phyloP scores from a whole-genome alignment of 768 basidiomycete species.

The Cytidiella melzeri region DNA sequence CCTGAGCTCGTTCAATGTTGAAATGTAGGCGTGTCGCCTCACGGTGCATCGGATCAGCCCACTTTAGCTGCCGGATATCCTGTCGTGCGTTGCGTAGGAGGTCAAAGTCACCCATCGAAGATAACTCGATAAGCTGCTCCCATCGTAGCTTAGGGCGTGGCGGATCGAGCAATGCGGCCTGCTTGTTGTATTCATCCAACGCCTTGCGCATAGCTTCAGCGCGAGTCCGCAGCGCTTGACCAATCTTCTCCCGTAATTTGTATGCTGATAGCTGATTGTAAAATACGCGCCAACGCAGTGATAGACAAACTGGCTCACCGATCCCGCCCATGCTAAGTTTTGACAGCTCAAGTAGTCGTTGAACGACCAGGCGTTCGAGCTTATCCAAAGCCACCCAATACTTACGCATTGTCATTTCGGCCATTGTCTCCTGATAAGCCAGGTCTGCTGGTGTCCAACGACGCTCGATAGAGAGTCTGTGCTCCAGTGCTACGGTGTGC shows the following conservation, averaged over 20 bases:
- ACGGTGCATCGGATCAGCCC: conserved; percentile 34
- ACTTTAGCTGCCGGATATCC: conserved; percentile 23
- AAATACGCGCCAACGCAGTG: background rate
- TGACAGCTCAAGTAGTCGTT: too few relatives aligned
- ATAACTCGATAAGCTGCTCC: conserved; percentile 11
- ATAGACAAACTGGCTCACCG: conserved; percentile 20
- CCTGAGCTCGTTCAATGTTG: conserved; percentile 26
- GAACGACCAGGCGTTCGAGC: too few relatives aligned
- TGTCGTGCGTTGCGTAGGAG: conserved; percentile 26
- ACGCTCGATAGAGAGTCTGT: conserved; percentile 6
- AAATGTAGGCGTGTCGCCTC: conserved; percentile 24
- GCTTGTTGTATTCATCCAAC: too few relatives aligned
- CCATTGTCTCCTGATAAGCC: conserved; percentile 9
- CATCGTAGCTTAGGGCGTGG: conserved; percentile 9
- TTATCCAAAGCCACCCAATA: conserved; percentile 22
- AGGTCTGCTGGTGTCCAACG: conserved; percentile 12
- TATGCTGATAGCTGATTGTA: conserved; percentile 24
- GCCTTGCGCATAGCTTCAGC: conserved; percentile 28
- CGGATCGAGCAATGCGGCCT: conserved; percentile 17
- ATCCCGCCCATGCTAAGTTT: too few relatives aligned
- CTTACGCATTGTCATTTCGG: conserved; percentile 7
- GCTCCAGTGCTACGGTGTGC: conserved; percentile 10
- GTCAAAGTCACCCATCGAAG: conserved; percentile 23
- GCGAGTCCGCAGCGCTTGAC: conserved; percentile 26
- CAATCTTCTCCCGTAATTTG: conserved; percentile 28